Percentiles rank a stretch among this genome's conserved stretches.
These are phyloP conservation scores for Acmispon strigosus DNA, from an alignment of 306 rosid genomes.

Conservation along the genomic window DNA sequence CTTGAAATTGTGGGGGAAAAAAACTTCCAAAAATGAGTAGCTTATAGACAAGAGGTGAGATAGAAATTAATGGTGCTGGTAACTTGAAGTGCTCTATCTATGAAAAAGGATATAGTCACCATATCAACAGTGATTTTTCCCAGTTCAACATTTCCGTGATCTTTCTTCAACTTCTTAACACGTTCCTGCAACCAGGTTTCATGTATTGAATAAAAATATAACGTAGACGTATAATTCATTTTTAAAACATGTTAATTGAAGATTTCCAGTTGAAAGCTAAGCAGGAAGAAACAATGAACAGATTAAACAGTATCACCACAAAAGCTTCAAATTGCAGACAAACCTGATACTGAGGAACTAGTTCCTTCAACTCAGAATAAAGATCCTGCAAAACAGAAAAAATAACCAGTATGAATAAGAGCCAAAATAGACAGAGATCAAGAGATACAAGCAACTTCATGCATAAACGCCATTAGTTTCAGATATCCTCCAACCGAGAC, in stretches of 20 bases:
- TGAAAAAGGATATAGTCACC: constrained; percentile 38
- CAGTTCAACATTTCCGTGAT: constrained; percentile 77
- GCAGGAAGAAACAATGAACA: neutral
- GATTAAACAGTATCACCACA: neutral
- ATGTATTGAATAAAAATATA: neutral
- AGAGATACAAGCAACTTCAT: neutral
- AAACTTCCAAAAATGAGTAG: constrained; percentile 18
- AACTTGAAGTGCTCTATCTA: neutral
- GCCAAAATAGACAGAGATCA: neutral
- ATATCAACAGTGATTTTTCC: constrained; percentile 88
- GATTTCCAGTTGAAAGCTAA: neutral
- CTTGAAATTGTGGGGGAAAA: constrained; percentile 32
- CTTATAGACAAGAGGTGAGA: neutral
- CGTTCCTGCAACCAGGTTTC: constrained; percentile 61
- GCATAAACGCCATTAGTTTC: neutral
- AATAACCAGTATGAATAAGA: constrained; percentile 3
- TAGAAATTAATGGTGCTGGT: neutral
- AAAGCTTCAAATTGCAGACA: constrained; percentile 19
- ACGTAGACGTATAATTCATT: neutral
- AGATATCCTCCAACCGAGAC: neutral
- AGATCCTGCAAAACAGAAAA: constrained; percentile 61
- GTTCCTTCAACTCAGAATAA: constrained; percentile 69
- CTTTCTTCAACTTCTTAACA: constrained; percentile 73
- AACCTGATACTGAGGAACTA: constrained; percentile 93
- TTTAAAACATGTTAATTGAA: neutral